Percentiles rank a stretch among this genome's conserved stretches.
Evolutionary conservation across 371 early-diverging fungal genomes (phyloP).

Genomic region (Rhizopus sp.): DNA sequence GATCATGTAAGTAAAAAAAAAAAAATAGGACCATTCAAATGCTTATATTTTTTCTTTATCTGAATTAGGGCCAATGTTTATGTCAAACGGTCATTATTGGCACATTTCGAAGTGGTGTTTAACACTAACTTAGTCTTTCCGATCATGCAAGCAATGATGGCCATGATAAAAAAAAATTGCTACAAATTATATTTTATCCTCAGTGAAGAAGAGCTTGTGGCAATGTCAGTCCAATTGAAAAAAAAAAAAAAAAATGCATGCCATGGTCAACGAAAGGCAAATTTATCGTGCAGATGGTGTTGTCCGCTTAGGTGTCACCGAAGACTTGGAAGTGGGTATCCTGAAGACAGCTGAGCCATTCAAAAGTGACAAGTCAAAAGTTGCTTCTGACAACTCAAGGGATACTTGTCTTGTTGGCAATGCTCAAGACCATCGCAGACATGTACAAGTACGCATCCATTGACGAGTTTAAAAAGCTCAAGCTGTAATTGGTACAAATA

Average conservation of each 20-base stretch:
- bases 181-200: not conserved
- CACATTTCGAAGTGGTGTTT: not conserved
- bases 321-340: not conserved
- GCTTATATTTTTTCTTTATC: no score
- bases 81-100: not conserved
- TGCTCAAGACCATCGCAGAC: no score
- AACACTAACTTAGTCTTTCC: slow-evolving; percentile 1
- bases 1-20: no score
- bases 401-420: no score
- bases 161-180: not conserved
- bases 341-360: no score
- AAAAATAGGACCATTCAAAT: no score
- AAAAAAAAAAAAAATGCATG: not conserved
- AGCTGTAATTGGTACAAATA: no score
- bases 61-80: slow-evolving; percentile 1
- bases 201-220: slow-evolving; percentile 1
- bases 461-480: no score
- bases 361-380: no score
- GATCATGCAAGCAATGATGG: not conserved
- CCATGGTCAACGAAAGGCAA: not conserved
- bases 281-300: slow-evolving; percentile 1
- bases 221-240: slow-evolving; percentile 7
- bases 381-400: no score
- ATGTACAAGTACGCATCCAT: no score
- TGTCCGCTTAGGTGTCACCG: not conserved